These are phyloP conservation scores for Ceratocystis albifundus DNA, from an alignment of 2,329 filamentous ascomycete species.

Conservation along the genomic window DNA sequence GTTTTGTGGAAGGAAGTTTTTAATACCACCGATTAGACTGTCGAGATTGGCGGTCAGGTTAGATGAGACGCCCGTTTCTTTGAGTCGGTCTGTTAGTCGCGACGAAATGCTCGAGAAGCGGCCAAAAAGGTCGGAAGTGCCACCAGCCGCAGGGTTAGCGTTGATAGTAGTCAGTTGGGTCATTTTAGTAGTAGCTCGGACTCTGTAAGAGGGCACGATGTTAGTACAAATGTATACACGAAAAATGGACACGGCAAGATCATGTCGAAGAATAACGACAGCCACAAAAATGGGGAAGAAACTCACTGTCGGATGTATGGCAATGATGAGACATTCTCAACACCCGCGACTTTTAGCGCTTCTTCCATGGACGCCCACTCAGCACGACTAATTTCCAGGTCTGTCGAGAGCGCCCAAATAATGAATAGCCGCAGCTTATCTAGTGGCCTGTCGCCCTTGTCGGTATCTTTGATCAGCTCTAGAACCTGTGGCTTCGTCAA, in stretches of 20 bases:
- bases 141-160: slow-evolving; percentile 39
- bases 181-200: slow-evolving; percentile 92
- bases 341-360: slow-evolving; percentile 62
- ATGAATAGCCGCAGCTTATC: slow-evolving; percentile 93
- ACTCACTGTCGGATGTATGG: slow-evolving; percentile 76
- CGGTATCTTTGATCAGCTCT: slow-evolving; percentile 67
- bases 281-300: not conserved
- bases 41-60: slow-evolving; percentile 70
- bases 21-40: slow-evolving; percentile 86
- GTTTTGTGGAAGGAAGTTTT: slow-evolving; percentile 94
- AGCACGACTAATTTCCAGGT: slow-evolving; percentile 68
- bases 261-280: not conserved
- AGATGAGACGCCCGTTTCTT: slow-evolving; percentile 70
- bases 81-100: slow-evolving; percentile 84
- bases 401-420: slow-evolving; percentile 93
- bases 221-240: no score
- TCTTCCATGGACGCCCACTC: slow-evolving; percentile 84
- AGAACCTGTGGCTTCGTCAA: slow-evolving; percentile 82
- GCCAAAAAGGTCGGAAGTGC: slow-evolving; percentile 71
- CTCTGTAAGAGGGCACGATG: slow-evolving; percentile 37
- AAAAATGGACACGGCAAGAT: no score
- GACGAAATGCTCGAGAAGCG: slow-evolving; percentile 88
- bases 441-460: slow-evolving; percentile 69
- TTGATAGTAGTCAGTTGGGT: slow-evolving; percentile 92
- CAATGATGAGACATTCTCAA: slow-evolving; percentile 59